Conservation (phyloP, 805 yeast species). For the Wickerhamomyces alni region DNA sequence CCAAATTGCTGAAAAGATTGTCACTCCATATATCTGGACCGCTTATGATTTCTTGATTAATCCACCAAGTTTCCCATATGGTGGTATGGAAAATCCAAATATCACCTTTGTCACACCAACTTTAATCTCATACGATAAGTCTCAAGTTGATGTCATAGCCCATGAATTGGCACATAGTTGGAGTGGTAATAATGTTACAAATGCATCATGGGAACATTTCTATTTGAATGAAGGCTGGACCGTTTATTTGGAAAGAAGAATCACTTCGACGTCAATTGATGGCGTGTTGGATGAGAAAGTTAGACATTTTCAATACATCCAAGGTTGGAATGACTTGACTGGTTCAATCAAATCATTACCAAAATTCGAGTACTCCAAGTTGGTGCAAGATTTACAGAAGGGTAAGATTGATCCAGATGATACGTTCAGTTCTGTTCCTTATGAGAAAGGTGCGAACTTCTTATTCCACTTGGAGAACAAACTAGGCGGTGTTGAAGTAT, state of each 20-base stretch:
- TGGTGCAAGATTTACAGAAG: slow-evolving; percentile 67
- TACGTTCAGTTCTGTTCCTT: slow-evolving; percentile 81
- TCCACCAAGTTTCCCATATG: slow-evolving; percentile 77
- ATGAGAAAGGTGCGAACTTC: slow-evolving; percentile 84
- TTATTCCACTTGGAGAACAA: slow-evolving; percentile 66
- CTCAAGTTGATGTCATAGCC: slow-evolving; percentile 84
- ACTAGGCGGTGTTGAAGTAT: slow-evolving; percentile 57
- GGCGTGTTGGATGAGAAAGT: slow-evolving; percentile 69
- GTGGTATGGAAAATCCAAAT: slow-evolving; percentile 95
- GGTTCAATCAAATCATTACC: slow-evolving; percentile 65
- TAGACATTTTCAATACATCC: slow-evolving; percentile 76
- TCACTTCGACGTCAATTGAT: slow-evolving; percentile 30
- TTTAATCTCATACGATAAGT: slow-evolving; percentile 74
- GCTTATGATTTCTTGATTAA: slow-evolving; percentile 75
- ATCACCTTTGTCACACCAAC: slow-evolving; percentile 91
- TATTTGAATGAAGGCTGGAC: slow-evolving; percentile 98
- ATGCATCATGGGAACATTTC: slow-evolving; percentile 88
- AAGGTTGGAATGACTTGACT: slow-evolving; percentile 83
- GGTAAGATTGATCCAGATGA: slow-evolving; percentile 77
- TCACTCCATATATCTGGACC: slow-evolving; percentile 80
- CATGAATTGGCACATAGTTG: slow-evolving; percentile 93
- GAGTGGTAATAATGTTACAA: slow-evolving; percentile 89
- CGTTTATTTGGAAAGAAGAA: slow-evolving; percentile 83
- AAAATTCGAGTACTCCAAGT: slow-evolving; percentile 45
- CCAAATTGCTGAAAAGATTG: slow-evolving; percentile 66